Percentiles rank a stretch among this genome's conserved stretches.
Conservation (phyloP, 2,329 filamentous ascomycete species). For the Tolypocladium tropicale region DNA sequence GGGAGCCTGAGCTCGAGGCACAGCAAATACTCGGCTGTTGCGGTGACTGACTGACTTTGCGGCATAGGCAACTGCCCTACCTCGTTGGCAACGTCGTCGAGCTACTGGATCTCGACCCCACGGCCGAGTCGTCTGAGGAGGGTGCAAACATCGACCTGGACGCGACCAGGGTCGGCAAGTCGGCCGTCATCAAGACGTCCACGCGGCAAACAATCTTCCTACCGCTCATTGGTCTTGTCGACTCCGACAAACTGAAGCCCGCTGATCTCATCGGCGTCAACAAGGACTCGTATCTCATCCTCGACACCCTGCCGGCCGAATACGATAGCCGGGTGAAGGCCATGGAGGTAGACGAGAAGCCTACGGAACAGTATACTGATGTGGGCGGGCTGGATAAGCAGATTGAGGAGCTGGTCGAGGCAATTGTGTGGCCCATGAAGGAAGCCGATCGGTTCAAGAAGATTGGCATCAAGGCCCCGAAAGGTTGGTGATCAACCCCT, state of each 20-base stretch:
- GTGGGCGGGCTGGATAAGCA: slow-evolving; percentile 97
- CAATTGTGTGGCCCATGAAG: slow-evolving; percentile 99
- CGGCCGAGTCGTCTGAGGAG: slow-evolving; percentile 90
- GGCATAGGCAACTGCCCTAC: slow-evolving; percentile 80
- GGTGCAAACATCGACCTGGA: slow-evolving; percentile 98
- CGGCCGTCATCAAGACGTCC: slow-evolving; percentile 97
- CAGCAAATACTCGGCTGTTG: neutral
- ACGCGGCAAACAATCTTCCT: slow-evolving; percentile 98
- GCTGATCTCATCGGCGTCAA: slow-evolving; percentile 96
- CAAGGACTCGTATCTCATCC: slow-evolving; percentile 95
- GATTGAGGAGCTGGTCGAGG: slow-evolving; percentile 97
- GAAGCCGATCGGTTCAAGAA: slow-evolving; percentile 98
- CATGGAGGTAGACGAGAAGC: slow-evolving; percentile 99
- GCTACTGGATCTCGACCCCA: slow-evolving; percentile 90
- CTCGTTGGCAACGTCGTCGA: slow-evolving; percentile 98
- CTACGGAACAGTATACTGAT: slow-evolving; percentile 96
- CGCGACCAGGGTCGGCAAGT: slow-evolving; percentile 93
- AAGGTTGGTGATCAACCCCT: slow-evolving; percentile 51
- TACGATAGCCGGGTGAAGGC: slow-evolving; percentile 99
- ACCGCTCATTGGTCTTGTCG: slow-evolving; percentile 90
- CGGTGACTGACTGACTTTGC: slow-evolving; percentile 3
- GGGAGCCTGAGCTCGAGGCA: no score
- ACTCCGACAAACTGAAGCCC: slow-evolving; percentile 89
- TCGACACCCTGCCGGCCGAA: slow-evolving; percentile 93
- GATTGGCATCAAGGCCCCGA: slow-evolving; percentile 98